phyloP scores from a whole-genome alignment of 208 protist species.

The Trichomonas gallinae region DNA sequence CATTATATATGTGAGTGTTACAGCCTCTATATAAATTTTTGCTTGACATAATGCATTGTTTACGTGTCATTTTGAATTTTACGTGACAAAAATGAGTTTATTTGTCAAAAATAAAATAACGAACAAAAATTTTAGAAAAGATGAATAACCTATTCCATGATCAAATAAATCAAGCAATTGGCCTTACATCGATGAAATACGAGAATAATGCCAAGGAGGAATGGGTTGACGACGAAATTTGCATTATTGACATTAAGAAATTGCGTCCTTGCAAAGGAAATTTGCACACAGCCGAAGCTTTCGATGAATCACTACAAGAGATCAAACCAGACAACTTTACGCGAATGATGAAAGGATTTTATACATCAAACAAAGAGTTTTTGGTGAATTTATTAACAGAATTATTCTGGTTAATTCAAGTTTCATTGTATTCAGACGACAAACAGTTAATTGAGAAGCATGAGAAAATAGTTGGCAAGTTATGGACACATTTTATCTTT shows the following conservation, averaged over 20 bases:
- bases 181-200: neutral
- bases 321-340: neutral
- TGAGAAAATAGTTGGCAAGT: neutral
- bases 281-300: neutral
- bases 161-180: neutral
- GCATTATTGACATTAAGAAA: neutral
- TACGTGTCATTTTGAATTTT: no score
- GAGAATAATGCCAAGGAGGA: neutral
- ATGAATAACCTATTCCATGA: neutral
- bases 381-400: neutral
- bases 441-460: neutral
- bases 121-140: neutral
- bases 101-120: neutral
- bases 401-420: neutral
- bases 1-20: no score
- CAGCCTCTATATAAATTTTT: no score
- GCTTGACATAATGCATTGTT: no score
- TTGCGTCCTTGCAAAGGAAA: neutral
- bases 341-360: neutral
- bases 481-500: neutral
- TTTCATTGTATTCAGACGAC: neutral
- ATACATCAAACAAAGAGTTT: neutral
- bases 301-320: neutral
- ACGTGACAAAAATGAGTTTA: no score
- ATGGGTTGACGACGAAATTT: neutral